Percentiles rank a stretch among this genome's conserved stretches.
Conservation (phyloP, 345 rosid genomes). For the Rhodomyrtus tomentosa region DNA sequence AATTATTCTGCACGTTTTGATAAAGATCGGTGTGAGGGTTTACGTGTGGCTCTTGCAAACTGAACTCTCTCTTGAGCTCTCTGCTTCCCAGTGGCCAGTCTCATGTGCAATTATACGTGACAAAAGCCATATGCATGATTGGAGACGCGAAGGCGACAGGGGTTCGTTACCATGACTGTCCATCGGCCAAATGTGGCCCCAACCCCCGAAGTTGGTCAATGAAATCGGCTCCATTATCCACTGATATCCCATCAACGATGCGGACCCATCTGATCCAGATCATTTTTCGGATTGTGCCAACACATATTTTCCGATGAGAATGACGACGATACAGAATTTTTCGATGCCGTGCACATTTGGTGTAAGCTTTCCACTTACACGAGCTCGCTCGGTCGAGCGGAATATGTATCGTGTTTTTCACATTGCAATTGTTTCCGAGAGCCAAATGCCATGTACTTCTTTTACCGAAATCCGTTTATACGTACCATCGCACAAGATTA, state of each 20-base stretch:
- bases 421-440: neutral
- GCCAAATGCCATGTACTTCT: neutral
- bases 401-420: neutral
- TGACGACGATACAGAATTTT: neutral
- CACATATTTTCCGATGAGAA: neutral
- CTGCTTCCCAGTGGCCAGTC: neutral
- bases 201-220: neutral
- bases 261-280: conserved; percentile 17
- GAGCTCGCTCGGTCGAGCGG: neutral
- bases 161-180: neutral
- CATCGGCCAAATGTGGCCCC: neutral
- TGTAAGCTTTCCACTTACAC: too few relatives aligned
- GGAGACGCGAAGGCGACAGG: neutral
- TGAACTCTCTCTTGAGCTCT: neutral
- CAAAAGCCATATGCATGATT: neutral
- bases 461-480: neutral
- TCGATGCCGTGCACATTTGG: too few relatives aligned
- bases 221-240: neutral
- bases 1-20: neutral
- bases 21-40: conserved; percentile 14
- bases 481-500: neutral
- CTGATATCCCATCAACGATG: neutral
- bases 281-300: neutral
- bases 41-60: conserved; percentile 12
- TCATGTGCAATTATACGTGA: neutral